A percentile compares a stretch with the other conserved stretches of the same genome.
Conservation (phyloP, 1,139 yeast genomes). For the Candida frijolesensis region DNA sequence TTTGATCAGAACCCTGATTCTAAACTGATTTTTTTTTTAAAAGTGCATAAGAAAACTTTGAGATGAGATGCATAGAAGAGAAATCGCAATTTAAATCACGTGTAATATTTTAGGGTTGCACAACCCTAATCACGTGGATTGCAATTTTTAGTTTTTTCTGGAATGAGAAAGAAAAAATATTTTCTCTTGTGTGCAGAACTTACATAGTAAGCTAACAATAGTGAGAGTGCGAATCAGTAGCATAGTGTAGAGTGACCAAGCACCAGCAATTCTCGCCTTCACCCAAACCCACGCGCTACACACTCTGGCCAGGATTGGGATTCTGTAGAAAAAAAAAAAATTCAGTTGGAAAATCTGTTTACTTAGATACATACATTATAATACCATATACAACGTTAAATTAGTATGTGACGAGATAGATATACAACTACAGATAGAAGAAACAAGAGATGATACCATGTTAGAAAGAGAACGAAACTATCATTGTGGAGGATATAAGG, state of each 20-base stretch:
- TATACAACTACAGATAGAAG: background rate
- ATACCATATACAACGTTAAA: slow-evolving; percentile 10
- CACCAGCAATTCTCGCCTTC: too few relatives aligned
- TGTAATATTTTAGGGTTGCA: background rate
- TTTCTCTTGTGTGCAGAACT: too few relatives aligned
- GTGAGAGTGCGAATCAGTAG: too few relatives aligned
- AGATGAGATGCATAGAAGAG: background rate
- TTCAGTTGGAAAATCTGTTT: slow-evolving; percentile 2
- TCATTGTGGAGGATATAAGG: too few relatives aligned
- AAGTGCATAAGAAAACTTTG: background rate
- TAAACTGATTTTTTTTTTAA: background rate
- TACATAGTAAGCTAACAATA: too few relatives aligned
- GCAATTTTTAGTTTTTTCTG: background rate
- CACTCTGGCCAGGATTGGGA: background rate
- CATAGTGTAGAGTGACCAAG: too few relatives aligned
- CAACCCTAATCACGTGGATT: slow-evolving; percentile 6
- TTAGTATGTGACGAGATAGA: slow-evolving; percentile 5
- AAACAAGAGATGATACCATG: background rate
- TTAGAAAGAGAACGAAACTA: background rate
- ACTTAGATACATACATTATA: background rate
- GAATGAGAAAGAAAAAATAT: too few relatives aligned
- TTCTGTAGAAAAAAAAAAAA: slow-evolving; percentile 4
- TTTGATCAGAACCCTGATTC: too few relatives aligned
- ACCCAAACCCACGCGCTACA: too few relatives aligned
- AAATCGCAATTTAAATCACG: background rate